Base-by-base conservation (phyloP, 768 basidiomycete species). In the Leccinellum luteum region DNA sequence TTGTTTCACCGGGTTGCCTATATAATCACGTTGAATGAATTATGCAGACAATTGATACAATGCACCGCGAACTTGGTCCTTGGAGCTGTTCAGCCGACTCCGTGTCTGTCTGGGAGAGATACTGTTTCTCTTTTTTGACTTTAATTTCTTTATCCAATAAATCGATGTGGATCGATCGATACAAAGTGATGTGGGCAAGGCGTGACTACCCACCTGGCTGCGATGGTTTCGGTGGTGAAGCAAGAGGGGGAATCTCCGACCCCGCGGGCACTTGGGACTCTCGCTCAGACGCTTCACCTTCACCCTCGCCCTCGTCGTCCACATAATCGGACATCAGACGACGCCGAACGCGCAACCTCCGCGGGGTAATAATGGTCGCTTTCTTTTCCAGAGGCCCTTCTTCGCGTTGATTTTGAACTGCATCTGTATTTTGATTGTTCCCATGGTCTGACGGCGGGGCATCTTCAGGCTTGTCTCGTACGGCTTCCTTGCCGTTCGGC, bases 1-100 rank as follows among this genome's bases (percentile, higher is more conserved):
- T 44, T 58, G 56, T 54, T 64, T 70, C 43, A 66, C 53, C 4
- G 51, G 54, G 3, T 34, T 62, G 32, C 44, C 66, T 69, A 19
- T 38, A n/a, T 8, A 7, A 38, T 17, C 3, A 10, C n/a, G 17
- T 35, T 53, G 6, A 57, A 25, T 15, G 21, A 21, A 32, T 15
- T 2, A 45, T 28, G n/a, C 4, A 15, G 23, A 41, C 13, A 2
- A 9, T 21, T 8, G 1, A 31, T 9, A 19, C 3, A 9, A 53
- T 28, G 5, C 9, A 19, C 7, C 14, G 19, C 21, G 6, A 52
- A 68, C 68, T 50, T 0, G 5, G 48, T 41, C 19, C 32, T 17
- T 43, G 38, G 28, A 34, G 21, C 4, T 17, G 21, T 15, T 52
- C 58, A 3, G 28, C 14, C 0, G 51, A 8, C 28, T 49, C 52